Conservation (phyloP, 1,284 basidiomycete species). For the Tranzscheliella williamsii region DNA sequence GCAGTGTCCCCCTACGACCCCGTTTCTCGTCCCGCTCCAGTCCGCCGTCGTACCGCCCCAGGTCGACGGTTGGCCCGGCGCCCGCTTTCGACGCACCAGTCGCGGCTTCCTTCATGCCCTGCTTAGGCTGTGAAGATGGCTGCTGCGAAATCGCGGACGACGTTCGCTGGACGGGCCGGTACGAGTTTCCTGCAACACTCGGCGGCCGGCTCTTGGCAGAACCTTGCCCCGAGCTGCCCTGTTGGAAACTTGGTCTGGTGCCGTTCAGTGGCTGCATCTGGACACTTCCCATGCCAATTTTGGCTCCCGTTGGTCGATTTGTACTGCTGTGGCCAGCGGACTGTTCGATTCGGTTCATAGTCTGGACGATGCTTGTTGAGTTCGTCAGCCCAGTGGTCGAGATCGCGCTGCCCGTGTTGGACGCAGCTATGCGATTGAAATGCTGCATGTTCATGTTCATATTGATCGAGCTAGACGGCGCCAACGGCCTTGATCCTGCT, state of each 20-base stretch:
- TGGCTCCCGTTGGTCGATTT: background rate
- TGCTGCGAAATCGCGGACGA: background rate
- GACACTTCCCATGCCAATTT: background rate
- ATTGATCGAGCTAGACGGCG: slow-evolving; percentile 28
- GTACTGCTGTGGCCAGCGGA: background rate
- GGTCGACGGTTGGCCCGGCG: slow-evolving; percentile 45
- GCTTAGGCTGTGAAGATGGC: background rate
- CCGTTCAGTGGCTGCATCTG: slow-evolving; percentile 18
- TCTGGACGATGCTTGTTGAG: slow-evolving; percentile 13
- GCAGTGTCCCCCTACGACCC: slow-evolving; percentile 45
- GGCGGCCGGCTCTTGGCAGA: slow-evolving; percentile 22
- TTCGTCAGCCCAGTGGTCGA: slow-evolving; percentile 11
- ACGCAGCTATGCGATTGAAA: slow-evolving; percentile 32
- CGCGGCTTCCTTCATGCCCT: no score
- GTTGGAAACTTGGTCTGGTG: slow-evolving; percentile 16
- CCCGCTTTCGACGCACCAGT: no score
- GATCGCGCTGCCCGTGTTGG: slow-evolving; percentile 1
- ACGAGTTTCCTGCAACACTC: slow-evolving; percentile 9
- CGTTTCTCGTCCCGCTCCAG: slow-evolving; percentile 59
- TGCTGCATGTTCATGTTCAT: slow-evolving; percentile 45
- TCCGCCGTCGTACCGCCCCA: slow-evolving; percentile 60
- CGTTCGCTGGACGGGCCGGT: background rate
- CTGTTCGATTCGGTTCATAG: slow-evolving; percentile 11
- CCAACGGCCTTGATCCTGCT: slow-evolving; percentile 14
- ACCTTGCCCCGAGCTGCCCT: background rate